These are phyloP conservation scores for Diaporthe eres DNA, from an alignment of 2,329 filamentous ascomycete genomes.

Conservation along the genomic window DNA sequence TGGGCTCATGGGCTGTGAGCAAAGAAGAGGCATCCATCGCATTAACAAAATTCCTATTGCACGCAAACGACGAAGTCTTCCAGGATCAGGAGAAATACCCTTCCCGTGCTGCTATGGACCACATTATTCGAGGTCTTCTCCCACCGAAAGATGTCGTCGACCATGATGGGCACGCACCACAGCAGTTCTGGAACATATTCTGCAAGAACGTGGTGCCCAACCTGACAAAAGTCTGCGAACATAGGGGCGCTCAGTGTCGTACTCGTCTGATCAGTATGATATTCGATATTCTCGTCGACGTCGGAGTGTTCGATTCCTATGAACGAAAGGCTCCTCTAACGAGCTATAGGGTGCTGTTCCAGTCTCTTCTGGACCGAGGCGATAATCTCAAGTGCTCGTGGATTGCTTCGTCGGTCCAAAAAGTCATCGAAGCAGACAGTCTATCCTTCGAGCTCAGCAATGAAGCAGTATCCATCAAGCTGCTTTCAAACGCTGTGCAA, in stretches of 20 bases:
- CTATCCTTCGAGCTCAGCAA: rapidly evolving
- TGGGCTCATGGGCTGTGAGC: background rate
- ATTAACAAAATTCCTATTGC: background rate
- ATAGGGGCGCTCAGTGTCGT: background rate
- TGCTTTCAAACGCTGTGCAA: background rate
- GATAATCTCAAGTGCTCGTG: background rate
- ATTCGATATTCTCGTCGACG: background rate
- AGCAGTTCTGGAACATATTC: background rate
- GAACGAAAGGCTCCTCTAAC: too few species aligned
- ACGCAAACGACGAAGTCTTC: background rate
- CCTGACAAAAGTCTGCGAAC: background rate
- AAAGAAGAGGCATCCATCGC: background rate
- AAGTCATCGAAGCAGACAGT: background rate
- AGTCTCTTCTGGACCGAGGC: background rate
- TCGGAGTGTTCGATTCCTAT: background rate
- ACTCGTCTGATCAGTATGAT: background rate
- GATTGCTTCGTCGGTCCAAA: background rate
- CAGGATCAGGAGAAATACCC: background rate
- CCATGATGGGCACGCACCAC: background rate
- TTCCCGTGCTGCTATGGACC: background rate
- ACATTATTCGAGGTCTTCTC: background rate
- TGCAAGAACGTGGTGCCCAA: background rate
- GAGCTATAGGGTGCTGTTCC: background rate
- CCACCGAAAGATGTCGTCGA: background rate
- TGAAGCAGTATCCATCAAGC: rapidly evolving